phyloP scores from a whole-genome alignment of 2,329 filamentous ascomycete species.

The Monilinia polystroma region DNA sequence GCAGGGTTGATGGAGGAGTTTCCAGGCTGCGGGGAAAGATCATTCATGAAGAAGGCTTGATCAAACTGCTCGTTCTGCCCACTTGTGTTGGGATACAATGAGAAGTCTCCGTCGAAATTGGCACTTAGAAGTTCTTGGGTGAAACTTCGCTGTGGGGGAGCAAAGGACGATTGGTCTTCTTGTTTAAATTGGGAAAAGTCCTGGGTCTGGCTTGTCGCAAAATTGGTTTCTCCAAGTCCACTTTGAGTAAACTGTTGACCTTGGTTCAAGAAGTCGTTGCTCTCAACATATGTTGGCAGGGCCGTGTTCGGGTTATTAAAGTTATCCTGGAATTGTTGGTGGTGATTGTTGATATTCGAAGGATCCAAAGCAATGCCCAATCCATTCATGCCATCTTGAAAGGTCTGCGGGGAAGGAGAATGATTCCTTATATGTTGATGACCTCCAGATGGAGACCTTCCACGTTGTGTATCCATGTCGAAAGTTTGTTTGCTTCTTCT shows the following conservation, averaged over 20 bases:
- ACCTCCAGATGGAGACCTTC: constrained; percentile 61
- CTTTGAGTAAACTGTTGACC: constrained; percentile 37
- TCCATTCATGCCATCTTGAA: constrained; percentile 48
- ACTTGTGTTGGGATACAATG: constrained; percentile 59
- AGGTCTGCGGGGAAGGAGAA: constrained; percentile 58
- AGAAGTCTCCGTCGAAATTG: constrained; percentile 60
- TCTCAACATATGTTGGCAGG: constrained; percentile 40
- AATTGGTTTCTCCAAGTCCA: constrained; percentile 34
- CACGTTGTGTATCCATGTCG: constrained; percentile 56
- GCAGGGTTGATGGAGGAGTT: constrained; percentile 47
- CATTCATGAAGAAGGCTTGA: constrained; percentile 59
- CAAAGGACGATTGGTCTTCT: constrained; percentile 39
- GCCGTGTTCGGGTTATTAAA: constrained; percentile 43
- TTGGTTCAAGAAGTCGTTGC: constrained; percentile 50
- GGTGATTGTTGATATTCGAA: constrained; percentile 39
- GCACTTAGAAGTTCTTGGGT: constrained; percentile 49
- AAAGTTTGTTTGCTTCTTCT: constrained; percentile 41
- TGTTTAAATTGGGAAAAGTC: constrained; percentile 41
- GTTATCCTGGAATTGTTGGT: constrained; percentile 44
- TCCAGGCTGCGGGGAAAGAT: constrained; percentile 44
- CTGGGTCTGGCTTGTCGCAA: constrained; percentile 32
- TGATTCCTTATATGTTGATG: constrained; percentile 59
- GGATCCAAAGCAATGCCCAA: constrained; percentile 58
- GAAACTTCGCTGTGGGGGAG: constrained; percentile 49
- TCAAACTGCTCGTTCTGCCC: constrained; percentile 58